phyloP scores from a whole-genome alignment of 352 stramenopile genomes.

The Halophytophthora polymorphica region DNA sequence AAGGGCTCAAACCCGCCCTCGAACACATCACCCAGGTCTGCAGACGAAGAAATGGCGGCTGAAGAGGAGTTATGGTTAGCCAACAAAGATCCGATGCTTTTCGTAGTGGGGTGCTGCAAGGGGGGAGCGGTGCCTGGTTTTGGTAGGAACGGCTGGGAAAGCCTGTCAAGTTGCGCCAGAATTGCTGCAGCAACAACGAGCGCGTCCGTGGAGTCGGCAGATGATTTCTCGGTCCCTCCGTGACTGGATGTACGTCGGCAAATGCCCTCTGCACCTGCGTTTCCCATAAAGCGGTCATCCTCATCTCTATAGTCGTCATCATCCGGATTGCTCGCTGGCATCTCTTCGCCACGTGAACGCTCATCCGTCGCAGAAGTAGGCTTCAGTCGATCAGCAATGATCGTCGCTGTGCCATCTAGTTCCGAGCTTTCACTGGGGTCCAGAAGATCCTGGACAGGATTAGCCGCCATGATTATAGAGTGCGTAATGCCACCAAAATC shows the following conservation, averaged over 20 bases:
- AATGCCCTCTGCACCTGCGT: background rate
- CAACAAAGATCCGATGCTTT: slow-evolving; percentile 21
- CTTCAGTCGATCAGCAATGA: background rate
- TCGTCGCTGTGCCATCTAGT: background rate
- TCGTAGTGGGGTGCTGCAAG: slow-evolving; percentile 26
- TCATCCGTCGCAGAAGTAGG: background rate
- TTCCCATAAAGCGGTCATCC: slow-evolving; percentile 20
- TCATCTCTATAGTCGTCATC: slow-evolving; percentile 46
- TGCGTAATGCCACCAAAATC: slow-evolving; percentile 9
- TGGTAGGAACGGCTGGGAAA: slow-evolving; percentile 46
- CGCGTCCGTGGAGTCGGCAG: slow-evolving; percentile 16
- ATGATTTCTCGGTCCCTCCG: background rate
- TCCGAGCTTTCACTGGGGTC: slow-evolving; percentile 5
- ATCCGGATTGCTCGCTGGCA: slow-evolving; percentile 27
- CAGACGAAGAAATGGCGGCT: slow-evolving; percentile 1
- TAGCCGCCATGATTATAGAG: slow-evolving; percentile 11
- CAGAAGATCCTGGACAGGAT: slow-evolving; percentile 15
- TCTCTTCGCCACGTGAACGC: slow-evolving; percentile 2
- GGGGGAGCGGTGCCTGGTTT: slow-evolving; percentile 29
- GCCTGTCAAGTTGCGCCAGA: slow-evolving; percentile 75
- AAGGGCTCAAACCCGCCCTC: slow-evolving; percentile 40
- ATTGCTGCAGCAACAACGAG: slow-evolving; percentile 52
- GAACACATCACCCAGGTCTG: slow-evolving; percentile 21
- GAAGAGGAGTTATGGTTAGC: background rate
- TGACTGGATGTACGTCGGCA: background rate